Conservation (phyloP, 805 yeast species). For the Metschnikowia cubensis region DNA sequence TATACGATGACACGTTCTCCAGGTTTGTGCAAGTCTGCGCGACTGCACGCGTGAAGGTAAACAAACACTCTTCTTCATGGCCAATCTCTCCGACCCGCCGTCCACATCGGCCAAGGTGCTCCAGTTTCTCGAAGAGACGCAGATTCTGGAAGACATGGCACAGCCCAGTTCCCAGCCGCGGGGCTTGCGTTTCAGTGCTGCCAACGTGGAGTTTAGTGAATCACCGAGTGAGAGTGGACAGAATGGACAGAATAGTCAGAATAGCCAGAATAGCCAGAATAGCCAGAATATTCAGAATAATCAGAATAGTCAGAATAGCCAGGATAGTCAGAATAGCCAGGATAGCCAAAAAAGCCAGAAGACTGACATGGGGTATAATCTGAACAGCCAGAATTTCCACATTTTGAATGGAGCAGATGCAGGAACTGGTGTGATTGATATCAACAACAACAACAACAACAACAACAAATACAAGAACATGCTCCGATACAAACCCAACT, state of each 20-base stretch:
- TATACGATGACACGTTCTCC: not conserved
- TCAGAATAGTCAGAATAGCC: too few relatives aligned
- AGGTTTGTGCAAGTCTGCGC: not conserved
- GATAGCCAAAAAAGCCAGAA: too few relatives aligned
- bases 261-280: too few relatives aligned
- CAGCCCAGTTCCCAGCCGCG: not conserved
- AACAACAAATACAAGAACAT: conserved; percentile 26
- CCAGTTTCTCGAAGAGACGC: conserved; percentile 28
- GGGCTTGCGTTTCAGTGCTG: too few relatives aligned
- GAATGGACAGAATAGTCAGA: too few relatives aligned
- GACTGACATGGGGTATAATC: too few relatives aligned
- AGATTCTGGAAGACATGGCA: conserved; percentile 14
- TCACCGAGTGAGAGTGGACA: too few relatives aligned
- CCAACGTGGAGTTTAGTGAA: too few relatives aligned
- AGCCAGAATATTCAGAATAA: too few relatives aligned
- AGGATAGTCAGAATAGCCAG: too few relatives aligned
- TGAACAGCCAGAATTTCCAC: too few relatives aligned
- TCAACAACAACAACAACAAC: conserved; percentile 1
- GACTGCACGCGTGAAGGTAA: conserved; percentile 7
- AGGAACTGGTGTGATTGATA: not conserved
- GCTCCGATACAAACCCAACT: conserved; percentile 32
- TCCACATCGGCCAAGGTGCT: conserved; percentile 26
- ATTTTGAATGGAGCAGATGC: too few relatives aligned
- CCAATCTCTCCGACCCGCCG: conserved; percentile 61
- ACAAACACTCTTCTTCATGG: conserved; percentile 9